Conservation (phyloP, 1,284 basidiomycete species). For the Testicularia cyperi region DNA sequence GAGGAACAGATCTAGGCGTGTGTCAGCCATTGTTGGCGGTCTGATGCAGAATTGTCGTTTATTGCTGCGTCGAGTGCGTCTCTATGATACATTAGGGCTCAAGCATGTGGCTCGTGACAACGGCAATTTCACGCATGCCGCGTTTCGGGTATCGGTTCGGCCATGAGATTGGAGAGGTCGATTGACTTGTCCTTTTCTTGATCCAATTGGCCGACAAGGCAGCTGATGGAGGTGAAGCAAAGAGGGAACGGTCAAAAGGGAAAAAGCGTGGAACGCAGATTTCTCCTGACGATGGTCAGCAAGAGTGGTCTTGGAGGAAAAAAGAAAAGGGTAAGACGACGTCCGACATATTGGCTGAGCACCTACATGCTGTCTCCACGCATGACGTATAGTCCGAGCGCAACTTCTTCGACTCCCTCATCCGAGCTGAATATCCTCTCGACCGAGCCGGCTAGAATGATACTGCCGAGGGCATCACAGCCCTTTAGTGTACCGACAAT, state of each 20-base stretch:
- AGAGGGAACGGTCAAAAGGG: background rate
- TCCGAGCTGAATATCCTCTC: conserved; percentile 64
- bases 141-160: conserved; percentile 74
- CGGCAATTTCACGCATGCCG: too few relatives aligned
- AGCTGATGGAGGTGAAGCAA: conserved; percentile 64
- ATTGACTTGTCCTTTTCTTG: conserved; percentile 76
- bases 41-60: too few relatives aligned
- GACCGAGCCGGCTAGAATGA: conserved; percentile 49
- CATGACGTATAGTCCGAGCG: conserved; percentile 92
- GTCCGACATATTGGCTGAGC: too few relatives aligned
- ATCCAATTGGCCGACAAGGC: conserved; percentile 88
- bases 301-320: too few relatives aligned
- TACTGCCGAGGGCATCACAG: conserved; percentile 48
- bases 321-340: too few relatives aligned
- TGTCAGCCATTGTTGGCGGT: too few relatives aligned
- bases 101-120: too few relatives aligned
- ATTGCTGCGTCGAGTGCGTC: too few relatives aligned
- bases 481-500: conserved; percentile 63
- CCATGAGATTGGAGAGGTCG: conserved; percentile 77
- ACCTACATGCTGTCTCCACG: conserved; percentile 94
- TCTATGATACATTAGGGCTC: too few relatives aligned
- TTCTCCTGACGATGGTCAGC: too few relatives aligned
- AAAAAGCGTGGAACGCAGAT: background rate
- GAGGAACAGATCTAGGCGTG: too few relatives aligned
- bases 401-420: conserved; percentile 88